Conservation (phyloP, 345 rosid genomes). For the Durio zibethinus region DNA sequence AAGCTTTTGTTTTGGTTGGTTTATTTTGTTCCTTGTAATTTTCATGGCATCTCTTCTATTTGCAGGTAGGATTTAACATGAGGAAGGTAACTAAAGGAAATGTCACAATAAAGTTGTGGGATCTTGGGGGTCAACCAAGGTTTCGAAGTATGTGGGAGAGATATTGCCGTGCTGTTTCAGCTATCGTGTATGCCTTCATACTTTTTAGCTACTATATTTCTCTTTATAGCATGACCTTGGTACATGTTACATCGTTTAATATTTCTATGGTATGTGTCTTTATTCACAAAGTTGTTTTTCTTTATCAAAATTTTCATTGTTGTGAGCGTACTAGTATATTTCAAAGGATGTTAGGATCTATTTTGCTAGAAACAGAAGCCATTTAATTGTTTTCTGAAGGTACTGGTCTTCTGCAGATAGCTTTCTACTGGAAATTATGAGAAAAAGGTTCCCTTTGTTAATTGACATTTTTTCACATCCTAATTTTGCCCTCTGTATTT, state of each 20-base stretch:
- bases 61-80: conserved; percentile 86
- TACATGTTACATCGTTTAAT: neutral
- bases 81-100: conserved; percentile 82
- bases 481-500: neutral
- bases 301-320: neutral
- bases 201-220: neutral
- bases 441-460: neutral
- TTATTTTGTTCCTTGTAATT: neutral
- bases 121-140: conserved; percentile 79
- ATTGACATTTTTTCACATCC: neutral
- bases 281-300: neutral
- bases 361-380: conserved; percentile 1
- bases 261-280: neutral
- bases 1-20: neutral
- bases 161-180: conserved; percentile 74
- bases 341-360: neutral
- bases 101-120: conserved; percentile 86
- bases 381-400: neutral
- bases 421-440: neutral
- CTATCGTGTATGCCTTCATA: conserved; percentile 48
- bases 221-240: neutral
- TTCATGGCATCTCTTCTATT: neutral
- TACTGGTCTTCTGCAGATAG: neutral
- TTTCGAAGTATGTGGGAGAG: conserved; percentile 84
- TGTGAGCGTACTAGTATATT: neutral